Evolutionary conservation across 2,329 filamentous ascomycete species (phyloP), one percentile per base, ranked within the genome.

Genomic region (Exophiala dermatitidis): DNA sequence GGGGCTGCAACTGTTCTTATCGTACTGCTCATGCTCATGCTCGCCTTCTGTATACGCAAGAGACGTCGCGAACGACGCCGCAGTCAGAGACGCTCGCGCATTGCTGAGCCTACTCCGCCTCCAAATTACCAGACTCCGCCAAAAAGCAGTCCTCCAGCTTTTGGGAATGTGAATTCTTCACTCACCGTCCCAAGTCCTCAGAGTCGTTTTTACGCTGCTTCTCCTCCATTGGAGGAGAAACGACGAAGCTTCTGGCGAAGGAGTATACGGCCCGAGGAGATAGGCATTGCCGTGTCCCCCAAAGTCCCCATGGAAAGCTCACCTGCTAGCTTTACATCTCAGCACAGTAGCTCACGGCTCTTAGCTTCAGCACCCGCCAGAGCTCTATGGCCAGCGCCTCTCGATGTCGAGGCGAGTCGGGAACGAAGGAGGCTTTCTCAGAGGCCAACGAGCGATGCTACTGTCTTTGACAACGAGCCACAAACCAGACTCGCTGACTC

Each of bases 1-100:
- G 71, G 75, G 7, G 72, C 74, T 3, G 77, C 75, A 3, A 75
- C 74, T 1, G 68, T 76, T 2, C 66, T 74, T 3, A 60, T 84
- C 12, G 76, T 73, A 4, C 62, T 80, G 30, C 71, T 70, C 3
- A 63, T 78, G 9, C 52, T 69, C 7, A 53, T 71, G 43, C 62
- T 69, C 44, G 58, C 67, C 60, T 66, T 69, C 59, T 56, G 69
- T 68, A 56, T 65, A 60, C 59, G 70, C 62, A 65, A 59, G 52
- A 59, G 57, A 33, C 52, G 53, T 7, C 54, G 50, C 26, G 49
- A 54, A 60, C 30, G 53, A 58, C 40, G 62, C 63, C 44, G 62
- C 65, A 49, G 70, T 66, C 59, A 68, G 29, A 65, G 65, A 48
- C 70, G 69, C 4, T 68, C 70, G 58, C 57, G 66, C 9, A 65